Evolutionary conservation across 192 early-diverging fungal genomes (phyloP), one percentile per base, ranked within the genome.

Genomic region (Podila verticillata): DNA sequence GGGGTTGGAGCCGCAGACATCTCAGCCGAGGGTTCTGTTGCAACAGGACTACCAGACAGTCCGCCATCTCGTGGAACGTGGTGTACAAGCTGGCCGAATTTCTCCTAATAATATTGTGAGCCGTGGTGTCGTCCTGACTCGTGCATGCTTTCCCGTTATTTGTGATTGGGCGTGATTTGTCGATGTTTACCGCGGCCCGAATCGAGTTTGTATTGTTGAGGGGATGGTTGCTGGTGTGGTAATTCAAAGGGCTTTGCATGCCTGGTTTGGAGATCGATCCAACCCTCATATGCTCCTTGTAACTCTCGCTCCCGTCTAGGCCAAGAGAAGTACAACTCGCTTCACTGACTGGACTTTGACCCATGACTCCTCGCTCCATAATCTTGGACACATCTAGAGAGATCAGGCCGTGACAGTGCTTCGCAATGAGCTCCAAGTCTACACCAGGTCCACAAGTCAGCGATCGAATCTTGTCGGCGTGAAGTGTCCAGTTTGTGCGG

Each of bases 371-470:
- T 28, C 22, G 48, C 32, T 22, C 66, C 9, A 28, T 28, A n/a
- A 66, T 62, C 13, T 58, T 48, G 24, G 75, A 72, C 0, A 72
- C 65, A 29, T 80, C 75, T 26, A 80, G 34, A 9, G 70, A 66
- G 20, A 80, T 28, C 6, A 80, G 51, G 54, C 67, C 20, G 5
- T 12, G 63, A 29, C 75, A 80, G 22, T 68, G 59, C 30, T 67
- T 20, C 31, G 49, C 57, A 5, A 80, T 13, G 22, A 30, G 5
- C 6, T 8, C 24, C 5, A 80, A 34, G 47, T 67, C 59, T 9
- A 66, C 67, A 2, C 65, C 61, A 1, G 75, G 61, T 12, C 69
- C 70, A 32, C 75, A 80, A n/a, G 32, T 12, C 15, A 80, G 20
- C 0, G 44, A 31, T 1, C 65, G 19, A 22, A 80, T 80, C 60